Conservation (phyloP, 2,329 filamentous ascomycete species). For the Colletotrichum karsti region DNA sequence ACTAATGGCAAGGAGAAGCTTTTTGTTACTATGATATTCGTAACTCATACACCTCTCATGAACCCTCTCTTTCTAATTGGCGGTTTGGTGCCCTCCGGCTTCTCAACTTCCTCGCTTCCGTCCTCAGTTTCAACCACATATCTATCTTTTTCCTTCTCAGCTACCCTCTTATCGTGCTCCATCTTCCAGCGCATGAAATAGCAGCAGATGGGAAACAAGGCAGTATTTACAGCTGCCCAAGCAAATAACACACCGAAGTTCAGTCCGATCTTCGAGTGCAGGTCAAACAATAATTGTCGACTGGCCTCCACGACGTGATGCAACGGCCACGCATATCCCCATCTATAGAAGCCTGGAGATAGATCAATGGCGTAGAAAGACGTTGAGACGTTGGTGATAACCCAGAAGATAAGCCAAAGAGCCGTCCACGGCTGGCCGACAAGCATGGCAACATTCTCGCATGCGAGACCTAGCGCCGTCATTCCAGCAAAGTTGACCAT, state of each 20-base stretch:
- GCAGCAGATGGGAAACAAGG: slow-evolving; percentile 59
- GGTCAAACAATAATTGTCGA: slow-evolving; percentile 68
- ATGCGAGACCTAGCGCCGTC: slow-evolving; percentile 68
- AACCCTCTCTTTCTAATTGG: slow-evolving; percentile 41
- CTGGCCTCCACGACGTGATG: slow-evolving; percentile 69
- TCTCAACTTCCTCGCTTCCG: slow-evolving; percentile 35
- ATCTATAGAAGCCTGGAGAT: slow-evolving; percentile 65
- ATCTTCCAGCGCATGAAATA: slow-evolving; percentile 52
- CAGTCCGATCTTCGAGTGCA: slow-evolving; percentile 64
- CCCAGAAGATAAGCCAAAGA: slow-evolving; percentile 73
- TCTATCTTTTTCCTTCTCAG: slow-evolving; percentile 35
- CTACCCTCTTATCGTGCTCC: slow-evolving; percentile 37
- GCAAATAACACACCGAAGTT: slow-evolving; percentile 69
- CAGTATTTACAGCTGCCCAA: slow-evolving; percentile 62
- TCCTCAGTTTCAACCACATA: slow-evolving; percentile 35
- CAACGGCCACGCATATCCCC: slow-evolving; percentile 71
- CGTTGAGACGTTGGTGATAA: slow-evolving; percentile 71
- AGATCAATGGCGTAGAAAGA: slow-evolving; percentile 68
- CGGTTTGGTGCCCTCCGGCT: slow-evolving; percentile 37
- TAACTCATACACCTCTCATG: slow-evolving; percentile 36
- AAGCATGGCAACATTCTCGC: slow-evolving; percentile 72
- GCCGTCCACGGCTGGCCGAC: slow-evolving; percentile 67
- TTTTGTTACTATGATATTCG: neutral
- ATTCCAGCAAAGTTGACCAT: slow-evolving; percentile 71
- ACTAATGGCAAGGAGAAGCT: too few species aligned